Percentiles rank a stretch among this genome's conserved stretches.
phyloP scores from a whole-genome alignment of 495 filamentous ascomycete genomes.

The Neurospora sublineolata region DNA sequence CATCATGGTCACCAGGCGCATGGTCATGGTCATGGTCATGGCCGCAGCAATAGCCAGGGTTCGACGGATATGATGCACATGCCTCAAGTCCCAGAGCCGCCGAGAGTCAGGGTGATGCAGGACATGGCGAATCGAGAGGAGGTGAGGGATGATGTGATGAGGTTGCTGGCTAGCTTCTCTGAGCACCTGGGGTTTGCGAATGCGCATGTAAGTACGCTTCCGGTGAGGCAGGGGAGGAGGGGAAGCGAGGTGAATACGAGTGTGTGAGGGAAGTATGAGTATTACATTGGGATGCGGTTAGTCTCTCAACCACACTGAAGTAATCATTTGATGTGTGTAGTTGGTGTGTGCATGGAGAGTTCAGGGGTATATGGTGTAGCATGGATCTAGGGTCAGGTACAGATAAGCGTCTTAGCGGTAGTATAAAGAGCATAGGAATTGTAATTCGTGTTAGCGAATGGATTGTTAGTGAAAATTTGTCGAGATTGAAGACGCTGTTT shows the following conservation, averaged over 20 bases:
- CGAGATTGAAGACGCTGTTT: neutral
- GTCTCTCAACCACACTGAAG: neutral
- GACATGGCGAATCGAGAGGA: slow-evolving; percentile 38
- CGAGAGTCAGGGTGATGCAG: slow-evolving; percentile 39
- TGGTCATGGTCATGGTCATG: neutral
- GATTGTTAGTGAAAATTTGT: neutral
- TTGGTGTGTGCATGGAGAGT: neutral
- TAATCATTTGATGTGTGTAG: neutral
- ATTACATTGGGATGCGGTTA: neutral
- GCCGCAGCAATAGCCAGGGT: neutral
- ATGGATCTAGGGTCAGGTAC: neutral
- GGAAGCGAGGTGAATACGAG: slow-evolving; percentile 2
- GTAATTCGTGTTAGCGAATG: neutral
- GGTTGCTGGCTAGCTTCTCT: slow-evolving; percentile 38
- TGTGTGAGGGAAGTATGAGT: neutral
- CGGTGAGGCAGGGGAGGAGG: slow-evolving; percentile 14
- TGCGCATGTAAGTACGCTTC: slow-evolving; percentile 16
- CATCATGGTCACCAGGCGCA: neutral
- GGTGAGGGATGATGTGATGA: slow-evolving; percentile 42
- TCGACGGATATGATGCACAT: slow-evolving; percentile 6
- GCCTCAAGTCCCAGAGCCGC: slow-evolving; percentile 28
- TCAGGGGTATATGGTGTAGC: neutral
- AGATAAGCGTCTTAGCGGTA: neutral
- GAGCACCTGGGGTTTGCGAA: slow-evolving; percentile 30
- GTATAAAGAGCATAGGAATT: neutral